Percentiles rank a stretch among this genome's conserved stretches.
Evolutionary conservation across 2,329 filamentous ascomycete genomes (phyloP).

Genomic region (Monosporascus sp.): DNA sequence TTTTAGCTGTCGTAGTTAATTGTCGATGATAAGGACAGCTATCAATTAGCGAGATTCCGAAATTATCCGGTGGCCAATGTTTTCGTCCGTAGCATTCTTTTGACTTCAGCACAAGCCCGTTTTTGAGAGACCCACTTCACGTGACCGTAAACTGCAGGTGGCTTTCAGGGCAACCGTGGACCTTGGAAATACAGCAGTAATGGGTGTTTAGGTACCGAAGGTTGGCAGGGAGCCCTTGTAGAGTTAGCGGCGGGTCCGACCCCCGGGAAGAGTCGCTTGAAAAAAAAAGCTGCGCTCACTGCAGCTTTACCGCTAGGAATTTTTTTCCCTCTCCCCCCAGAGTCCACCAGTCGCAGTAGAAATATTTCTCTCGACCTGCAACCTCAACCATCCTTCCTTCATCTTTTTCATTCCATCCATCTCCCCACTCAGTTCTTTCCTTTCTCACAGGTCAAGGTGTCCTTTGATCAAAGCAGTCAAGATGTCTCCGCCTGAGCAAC

Average conservation of each 20-base stretch:
- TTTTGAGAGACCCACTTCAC: conserved; percentile 1
- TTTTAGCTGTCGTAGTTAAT: too few species aligned
- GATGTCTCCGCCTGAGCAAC: conserved; percentile 51
- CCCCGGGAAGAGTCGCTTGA: conserved; percentile 48
- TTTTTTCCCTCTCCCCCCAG: conserved; percentile 39
- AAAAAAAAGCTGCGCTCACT: conserved; percentile 43
- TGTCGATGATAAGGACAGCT: not conserved
- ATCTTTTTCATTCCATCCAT: conserved; percentile 8
- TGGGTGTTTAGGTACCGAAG: conserved; percentile 1
- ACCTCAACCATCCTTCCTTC: conserved; percentile 7
- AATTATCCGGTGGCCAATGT: not conserved
- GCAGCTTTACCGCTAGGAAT: conserved; percentile 38
- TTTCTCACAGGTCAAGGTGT: conserved; percentile 29
- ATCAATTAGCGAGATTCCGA: not conserved
- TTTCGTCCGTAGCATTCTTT: not conserved
- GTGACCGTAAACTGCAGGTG: conserved; percentile 8
- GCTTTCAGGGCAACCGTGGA: conserved; percentile 18
- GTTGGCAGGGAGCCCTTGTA: conserved; percentile 9
- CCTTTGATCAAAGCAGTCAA: conserved; percentile 41
- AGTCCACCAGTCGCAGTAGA: conserved; percentile 39
- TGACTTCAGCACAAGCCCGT: not conserved
- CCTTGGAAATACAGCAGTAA: not conserved
- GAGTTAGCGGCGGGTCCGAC: conserved; percentile 19
- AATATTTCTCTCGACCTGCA: conserved; percentile 34
- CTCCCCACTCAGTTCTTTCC: conserved; percentile 58